Evolutionary conservation across 257 asterid species (phyloP).

Genomic region (Capsicum chinense): DNA sequence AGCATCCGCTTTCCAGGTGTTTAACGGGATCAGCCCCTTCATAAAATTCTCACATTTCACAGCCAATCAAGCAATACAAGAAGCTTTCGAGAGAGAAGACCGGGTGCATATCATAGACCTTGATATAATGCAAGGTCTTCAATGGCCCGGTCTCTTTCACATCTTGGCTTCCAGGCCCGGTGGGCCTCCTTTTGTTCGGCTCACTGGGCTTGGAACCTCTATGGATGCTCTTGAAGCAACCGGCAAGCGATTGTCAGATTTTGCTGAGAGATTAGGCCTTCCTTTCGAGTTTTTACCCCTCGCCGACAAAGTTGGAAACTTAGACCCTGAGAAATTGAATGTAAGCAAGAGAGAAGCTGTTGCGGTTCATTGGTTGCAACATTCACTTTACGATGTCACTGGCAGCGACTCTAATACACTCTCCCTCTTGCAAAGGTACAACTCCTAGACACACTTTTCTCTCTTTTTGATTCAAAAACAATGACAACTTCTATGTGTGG

Average conservation of each 20-base stretch:
- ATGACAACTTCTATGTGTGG: background rate
- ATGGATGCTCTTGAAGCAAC: slow-evolving; percentile 88
- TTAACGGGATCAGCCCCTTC: slow-evolving; percentile 94
- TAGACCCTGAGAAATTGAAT: slow-evolving; percentile 66
- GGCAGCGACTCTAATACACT: slow-evolving; percentile 87
- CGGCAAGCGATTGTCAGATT: slow-evolving; percentile 86
- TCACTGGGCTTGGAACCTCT: slow-evolving; percentile 89
- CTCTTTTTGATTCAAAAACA: background rate
- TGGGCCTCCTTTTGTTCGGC: slow-evolving; percentile 89
- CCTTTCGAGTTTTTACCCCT: slow-evolving; percentile 86
- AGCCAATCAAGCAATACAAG: slow-evolving; percentile 95
- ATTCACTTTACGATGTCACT: slow-evolving; percentile 90
- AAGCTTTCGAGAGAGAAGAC: slow-evolving; percentile 91
- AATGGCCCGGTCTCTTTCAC: slow-evolving; percentile 97
- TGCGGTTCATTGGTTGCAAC: slow-evolving; percentile 98
- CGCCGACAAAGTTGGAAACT: slow-evolving; percentile 83
- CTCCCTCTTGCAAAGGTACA: slow-evolving; percentile 79
- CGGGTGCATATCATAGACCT: slow-evolving; percentile 95
- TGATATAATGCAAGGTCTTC: slow-evolving; percentile 96
- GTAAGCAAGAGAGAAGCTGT: slow-evolving; percentile 85
- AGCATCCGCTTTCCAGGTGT: slow-evolving; percentile 88
- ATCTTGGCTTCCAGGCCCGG: slow-evolving; percentile 88
- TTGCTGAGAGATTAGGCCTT: slow-evolving; percentile 80
- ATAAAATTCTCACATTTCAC: slow-evolving; percentile 95
- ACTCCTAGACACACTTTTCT: background rate